Percentiles rank a stretch among this genome's conserved stretches.
Evolutionary conservation across 768 basidiomycete species (phyloP).

Genomic region (Leccinellum luteum): DNA sequence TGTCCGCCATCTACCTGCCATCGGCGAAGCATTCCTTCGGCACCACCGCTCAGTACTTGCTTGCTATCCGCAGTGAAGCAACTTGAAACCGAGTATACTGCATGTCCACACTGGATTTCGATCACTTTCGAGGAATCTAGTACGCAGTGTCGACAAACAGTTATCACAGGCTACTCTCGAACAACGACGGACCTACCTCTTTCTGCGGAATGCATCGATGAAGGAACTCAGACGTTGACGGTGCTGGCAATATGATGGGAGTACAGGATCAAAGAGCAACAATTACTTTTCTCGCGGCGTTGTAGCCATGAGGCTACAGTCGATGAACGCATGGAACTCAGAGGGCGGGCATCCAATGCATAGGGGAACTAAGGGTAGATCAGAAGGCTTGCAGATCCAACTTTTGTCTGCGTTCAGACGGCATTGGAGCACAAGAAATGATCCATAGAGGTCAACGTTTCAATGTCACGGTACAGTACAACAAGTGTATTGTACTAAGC

Average conservation of each 20-base stretch:
- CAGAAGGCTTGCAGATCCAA: too few relatives aligned
- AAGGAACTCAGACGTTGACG: not conserved
- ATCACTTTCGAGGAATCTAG: not conserved
- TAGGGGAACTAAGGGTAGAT: too few relatives aligned
- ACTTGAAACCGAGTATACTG: not conserved
- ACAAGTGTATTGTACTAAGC: too few relatives aligned
- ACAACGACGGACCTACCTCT: not conserved
- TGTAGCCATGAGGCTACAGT: too few relatives aligned
- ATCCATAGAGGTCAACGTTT: too few relatives aligned
- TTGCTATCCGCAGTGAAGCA: not conserved
- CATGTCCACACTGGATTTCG: not conserved
- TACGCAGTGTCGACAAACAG: not conserved
- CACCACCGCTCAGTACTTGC: conserved; percentile 1
- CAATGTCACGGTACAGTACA: too few relatives aligned
- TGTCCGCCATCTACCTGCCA: conserved; percentile 1
- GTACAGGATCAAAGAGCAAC: not conserved
- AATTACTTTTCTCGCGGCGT: too few relatives aligned
- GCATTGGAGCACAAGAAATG: too few relatives aligned
- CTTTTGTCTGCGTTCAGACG: too few relatives aligned
- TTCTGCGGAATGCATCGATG: not conserved
- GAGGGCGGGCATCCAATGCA: too few relatives aligned
- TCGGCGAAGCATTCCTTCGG: not conserved
- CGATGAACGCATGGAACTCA: too few relatives aligned
- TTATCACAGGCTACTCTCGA: not conserved
- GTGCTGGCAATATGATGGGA: not conserved